Base-by-base conservation (phyloP, 2,329 filamentous ascomycete species). In the Arthrobotrys musiformis region DNA sequence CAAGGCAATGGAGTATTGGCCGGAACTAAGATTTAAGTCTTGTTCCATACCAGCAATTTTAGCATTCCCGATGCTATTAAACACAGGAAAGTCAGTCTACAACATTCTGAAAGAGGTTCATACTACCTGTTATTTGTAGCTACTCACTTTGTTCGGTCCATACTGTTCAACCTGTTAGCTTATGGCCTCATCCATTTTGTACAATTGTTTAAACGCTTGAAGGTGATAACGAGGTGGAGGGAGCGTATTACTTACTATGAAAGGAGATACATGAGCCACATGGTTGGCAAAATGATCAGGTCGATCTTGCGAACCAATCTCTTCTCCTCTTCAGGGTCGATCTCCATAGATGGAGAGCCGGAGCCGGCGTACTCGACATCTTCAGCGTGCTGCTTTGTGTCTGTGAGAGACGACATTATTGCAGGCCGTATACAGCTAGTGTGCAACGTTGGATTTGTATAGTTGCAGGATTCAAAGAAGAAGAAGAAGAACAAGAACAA, bases 31-130 rank as follows among this genome's bases (percentile, higher is more conserved):
- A 0, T 81, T 70, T 17, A 87, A 82, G 69, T 87, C 86, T 17
- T 82, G 81, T 4, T 82, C 82, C 86, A 87, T 87, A 11, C 86
- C 86, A 2, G 86, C 86, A 56, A 86, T 84, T 80, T 85, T 87
- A 19, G 86, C 86, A 69, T 87, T 87, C 33, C 86, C 86, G 56
- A 86, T 85, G 69, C 72, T 76, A 54, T 83, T 83, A 33, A n/a
- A n/a, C n/a, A n/a, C n/a, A n/a, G n/a, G 22, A 1, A 30, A 42
- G 44, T 67, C 33, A 66, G 54, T 60, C 54, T 26, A 11, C 5
- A 1, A 2, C 33, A 9, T 33, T 19, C 37, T n/a, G n/a, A 30
- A 19, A n/a, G 30, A n/a, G 5, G 15, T 42, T n/a, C 22, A 62
- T 9, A 46, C 24, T n/a, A 15, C n/a, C n/a, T n/a, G 13, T 40